Conservation (phyloP, 345 rosid species). For the Citrus australasica region DNA sequence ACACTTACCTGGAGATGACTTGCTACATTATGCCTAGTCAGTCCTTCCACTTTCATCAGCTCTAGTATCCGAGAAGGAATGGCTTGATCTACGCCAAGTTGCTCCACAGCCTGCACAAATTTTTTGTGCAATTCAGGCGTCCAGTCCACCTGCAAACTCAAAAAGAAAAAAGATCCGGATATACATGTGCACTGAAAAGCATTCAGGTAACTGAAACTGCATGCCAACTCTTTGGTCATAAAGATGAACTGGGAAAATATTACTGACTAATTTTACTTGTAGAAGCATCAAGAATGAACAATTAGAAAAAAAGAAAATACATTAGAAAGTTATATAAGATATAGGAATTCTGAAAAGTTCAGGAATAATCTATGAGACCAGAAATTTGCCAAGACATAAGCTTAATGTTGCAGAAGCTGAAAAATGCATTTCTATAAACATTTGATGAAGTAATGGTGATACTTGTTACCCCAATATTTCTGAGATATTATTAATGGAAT, state of each 20-base stretch:
- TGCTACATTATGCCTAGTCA: conserved; percentile 96
- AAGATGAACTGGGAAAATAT: not conserved
- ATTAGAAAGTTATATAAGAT: not conserved
- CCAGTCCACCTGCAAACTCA: conserved; percentile 83
- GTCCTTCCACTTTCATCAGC: conserved; percentile 87
- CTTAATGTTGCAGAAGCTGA: not conserved
- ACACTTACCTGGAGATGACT: conserved; percentile 90
- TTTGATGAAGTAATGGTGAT: not conserved
- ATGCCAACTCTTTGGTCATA: not conserved
- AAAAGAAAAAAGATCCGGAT: not conserved
- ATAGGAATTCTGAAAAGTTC: not conserved
- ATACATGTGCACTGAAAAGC: not conserved
- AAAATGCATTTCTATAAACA: not conserved
- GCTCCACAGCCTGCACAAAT: conserved; percentile 88
- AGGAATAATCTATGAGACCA: not conserved
- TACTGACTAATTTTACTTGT: not conserved
- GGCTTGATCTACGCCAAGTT: conserved; percentile 86
- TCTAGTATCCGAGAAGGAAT: conserved; percentile 97
- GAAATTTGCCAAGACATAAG: not conserved
- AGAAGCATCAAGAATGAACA: not conserved
- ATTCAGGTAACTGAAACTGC: not conserved
- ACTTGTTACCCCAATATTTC: not conserved
- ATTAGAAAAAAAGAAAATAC: not conserved
- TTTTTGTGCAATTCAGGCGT: conserved; percentile 84
- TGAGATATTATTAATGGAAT: not conserved